Conservation (phyloP, 148 eudicot species). For the Chenopodium formosanum region DNA sequence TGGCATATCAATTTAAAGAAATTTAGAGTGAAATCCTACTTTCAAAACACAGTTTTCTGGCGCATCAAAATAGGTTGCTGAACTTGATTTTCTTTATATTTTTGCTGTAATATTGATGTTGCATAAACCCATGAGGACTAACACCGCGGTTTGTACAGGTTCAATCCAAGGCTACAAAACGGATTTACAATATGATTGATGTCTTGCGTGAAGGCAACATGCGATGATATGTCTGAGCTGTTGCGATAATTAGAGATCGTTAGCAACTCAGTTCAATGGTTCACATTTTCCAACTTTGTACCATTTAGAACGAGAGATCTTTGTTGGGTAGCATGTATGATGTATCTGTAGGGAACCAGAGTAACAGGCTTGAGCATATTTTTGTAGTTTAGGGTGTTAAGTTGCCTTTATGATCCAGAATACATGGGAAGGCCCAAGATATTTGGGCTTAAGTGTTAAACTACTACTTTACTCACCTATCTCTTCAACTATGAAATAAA, state of each 20-base stretch:
- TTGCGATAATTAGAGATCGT: no score
- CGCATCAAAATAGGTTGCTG: neutral
- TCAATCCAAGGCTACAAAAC: constrained; percentile 59
- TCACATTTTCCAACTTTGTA: neutral
- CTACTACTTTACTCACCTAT: no score
- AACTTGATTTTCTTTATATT: neutral
- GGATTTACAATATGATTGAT: constrained; percentile 71
- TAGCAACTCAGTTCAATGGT: neutral
- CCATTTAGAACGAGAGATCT: neutral
- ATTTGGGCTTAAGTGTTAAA: no score
- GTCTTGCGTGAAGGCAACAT: constrained; percentile 65
- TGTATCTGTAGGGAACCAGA: neutral
- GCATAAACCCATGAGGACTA: neutral
- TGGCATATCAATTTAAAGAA: neutral
- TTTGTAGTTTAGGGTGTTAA: neutral
- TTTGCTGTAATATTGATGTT: neutral
- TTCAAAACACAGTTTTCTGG: neutral
- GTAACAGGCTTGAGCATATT: neutral
- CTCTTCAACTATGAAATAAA: no score
- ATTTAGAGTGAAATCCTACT: neutral
- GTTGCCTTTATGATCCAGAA: neutral
- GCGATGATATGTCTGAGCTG: constrained; percentile 30
- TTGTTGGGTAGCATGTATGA: neutral
- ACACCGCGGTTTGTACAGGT: constrained; percentile 42
- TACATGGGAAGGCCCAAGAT: neutral